phyloP scores from a whole-genome alignment of 495 filamentous ascomycete species.

The Rhypophila decipiens region DNA sequence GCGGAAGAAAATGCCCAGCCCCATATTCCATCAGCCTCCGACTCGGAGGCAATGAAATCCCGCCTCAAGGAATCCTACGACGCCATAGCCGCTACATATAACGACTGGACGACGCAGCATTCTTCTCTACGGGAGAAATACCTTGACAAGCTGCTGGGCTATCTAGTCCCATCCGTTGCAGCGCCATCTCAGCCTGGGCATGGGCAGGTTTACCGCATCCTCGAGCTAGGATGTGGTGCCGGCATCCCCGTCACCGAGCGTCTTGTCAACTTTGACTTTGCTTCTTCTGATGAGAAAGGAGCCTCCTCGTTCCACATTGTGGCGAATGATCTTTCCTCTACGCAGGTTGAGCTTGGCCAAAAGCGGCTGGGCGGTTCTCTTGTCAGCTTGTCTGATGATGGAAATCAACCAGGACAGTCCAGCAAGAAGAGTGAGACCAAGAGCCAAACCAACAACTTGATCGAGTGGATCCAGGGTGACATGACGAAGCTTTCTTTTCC shows the following conservation, averaged over 20 bases:
- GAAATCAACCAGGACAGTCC: too few species aligned
- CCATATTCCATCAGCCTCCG: too few species aligned
- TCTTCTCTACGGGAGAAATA: conserved; percentile 14
- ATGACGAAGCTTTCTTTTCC: conserved; percentile 25
- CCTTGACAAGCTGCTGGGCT: conserved; percentile 16
- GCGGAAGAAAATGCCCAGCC: too few species aligned
- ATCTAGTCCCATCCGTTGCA: conserved; percentile 4
- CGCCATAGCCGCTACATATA: conserved; percentile 24
- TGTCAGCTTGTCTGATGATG: background rate
- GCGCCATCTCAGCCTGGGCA: background rate
- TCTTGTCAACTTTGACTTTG: conserved; percentile 12
- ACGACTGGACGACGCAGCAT: conserved; percentile 20
- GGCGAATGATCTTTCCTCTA: conserved; percentile 29
- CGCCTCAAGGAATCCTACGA: conserved; percentile 31
- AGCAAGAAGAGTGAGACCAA: background rate
- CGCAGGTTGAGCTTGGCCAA: conserved; percentile 20
- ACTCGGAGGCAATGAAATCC: too few species aligned
- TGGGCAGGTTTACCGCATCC: conserved; percentile 6
- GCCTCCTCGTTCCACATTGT: conserved; percentile 8
- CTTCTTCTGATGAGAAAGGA: background rate
- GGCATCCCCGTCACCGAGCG: conserved; percentile 23
- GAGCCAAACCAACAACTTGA: background rate
- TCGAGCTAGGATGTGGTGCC: conserved; percentile 32
- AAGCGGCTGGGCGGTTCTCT: conserved; percentile 9
- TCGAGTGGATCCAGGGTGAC: conserved; percentile 22